phyloP scores from a whole-genome alignment of 495 filamentous ascomycete species.

The Podospora conica region DNA sequence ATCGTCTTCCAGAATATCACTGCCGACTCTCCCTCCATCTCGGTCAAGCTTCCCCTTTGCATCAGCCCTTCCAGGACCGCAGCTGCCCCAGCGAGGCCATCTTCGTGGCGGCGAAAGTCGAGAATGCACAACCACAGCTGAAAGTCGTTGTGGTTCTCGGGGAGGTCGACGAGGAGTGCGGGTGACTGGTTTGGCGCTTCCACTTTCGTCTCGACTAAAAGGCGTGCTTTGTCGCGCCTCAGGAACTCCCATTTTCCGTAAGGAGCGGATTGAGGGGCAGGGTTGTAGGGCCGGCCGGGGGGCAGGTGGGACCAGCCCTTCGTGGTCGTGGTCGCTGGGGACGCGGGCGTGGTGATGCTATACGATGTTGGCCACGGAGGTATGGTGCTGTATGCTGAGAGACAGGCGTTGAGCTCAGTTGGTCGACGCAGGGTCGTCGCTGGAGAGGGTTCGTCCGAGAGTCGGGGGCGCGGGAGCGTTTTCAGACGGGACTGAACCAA shows the following conservation, averaged over 20 bases:
- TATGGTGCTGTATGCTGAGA: neutral
- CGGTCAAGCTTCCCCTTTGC: constrained; percentile 23
- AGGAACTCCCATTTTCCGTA: constrained; percentile 22
- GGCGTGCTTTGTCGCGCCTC: constrained; percentile 15
- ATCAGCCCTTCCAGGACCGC: constrained; percentile 30
- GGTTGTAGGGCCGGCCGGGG: neutral
- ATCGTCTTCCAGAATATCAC: constrained; percentile 58
- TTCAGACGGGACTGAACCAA: constrained; percentile 5
- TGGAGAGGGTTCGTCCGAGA: neutral
- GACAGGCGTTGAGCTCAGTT: neutral
- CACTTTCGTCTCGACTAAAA: constrained; percentile 46
- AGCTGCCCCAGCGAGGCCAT: constrained; percentile 52
- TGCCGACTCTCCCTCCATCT: constrained; percentile 23
- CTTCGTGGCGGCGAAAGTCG: constrained; percentile 51
- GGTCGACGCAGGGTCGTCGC: neutral
- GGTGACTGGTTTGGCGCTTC: constrained; percentile 19
- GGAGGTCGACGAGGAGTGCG: constrained; percentile 49
- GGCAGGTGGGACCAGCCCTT: neutral
- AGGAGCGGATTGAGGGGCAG: neutral
- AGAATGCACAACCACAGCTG: constrained; percentile 61
- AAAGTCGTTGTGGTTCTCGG: constrained; percentile 45
- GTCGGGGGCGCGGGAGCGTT: neutral
- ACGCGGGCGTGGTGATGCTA: neutral
- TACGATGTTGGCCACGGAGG: neutral
- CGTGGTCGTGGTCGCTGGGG: neutral